These are phyloP conservation scores for Nicotiana benthamiana DNA, from an alignment of 257 asterid genomes.

Conservation along the genomic window DNA sequence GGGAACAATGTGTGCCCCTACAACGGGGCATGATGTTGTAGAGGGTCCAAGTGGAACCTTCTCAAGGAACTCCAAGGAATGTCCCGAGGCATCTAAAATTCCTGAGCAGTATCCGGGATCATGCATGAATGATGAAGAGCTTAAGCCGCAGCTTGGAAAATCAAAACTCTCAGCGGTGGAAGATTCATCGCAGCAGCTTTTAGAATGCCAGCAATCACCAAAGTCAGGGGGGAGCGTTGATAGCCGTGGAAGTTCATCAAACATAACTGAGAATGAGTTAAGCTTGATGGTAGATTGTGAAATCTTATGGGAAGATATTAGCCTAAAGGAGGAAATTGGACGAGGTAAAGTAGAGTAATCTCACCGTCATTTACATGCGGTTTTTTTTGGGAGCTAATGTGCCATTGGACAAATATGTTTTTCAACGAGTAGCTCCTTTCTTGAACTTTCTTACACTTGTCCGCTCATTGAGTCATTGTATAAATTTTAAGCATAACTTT, in stretches of 20 bases:
- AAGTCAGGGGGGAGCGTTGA: constrained; percentile 8
- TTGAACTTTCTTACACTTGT: not conserved
- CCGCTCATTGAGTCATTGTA: not conserved
- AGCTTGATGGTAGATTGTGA: constrained; percentile 23
- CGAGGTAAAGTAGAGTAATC: constrained; percentile 36
- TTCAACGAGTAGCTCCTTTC: not conserved
- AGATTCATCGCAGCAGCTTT: not conserved
- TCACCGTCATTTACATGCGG: not conserved
- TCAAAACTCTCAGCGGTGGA: not conserved
- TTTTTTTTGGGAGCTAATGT: not conserved
- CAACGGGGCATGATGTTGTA: not conserved
- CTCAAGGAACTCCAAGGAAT: not conserved
- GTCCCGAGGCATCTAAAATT: not conserved
- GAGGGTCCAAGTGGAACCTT: not conserved
- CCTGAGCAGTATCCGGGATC: not conserved
- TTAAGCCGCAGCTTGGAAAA: not conserved
- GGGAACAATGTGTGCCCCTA: not conserved
- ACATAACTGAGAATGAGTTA: constrained; percentile 25
- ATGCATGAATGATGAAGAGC: not conserved
- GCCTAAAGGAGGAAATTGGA: constrained; percentile 52
- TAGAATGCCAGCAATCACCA: constrained; percentile 7
- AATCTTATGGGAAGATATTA: constrained; percentile 64
- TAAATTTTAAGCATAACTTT: not conserved
- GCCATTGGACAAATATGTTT: not conserved
- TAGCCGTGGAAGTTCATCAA: constrained; percentile 25